These are phyloP conservation scores for Fraxinus pennsylvanica DNA, from an alignment of 257 asterid genomes.

Conservation along the genomic window DNA sequence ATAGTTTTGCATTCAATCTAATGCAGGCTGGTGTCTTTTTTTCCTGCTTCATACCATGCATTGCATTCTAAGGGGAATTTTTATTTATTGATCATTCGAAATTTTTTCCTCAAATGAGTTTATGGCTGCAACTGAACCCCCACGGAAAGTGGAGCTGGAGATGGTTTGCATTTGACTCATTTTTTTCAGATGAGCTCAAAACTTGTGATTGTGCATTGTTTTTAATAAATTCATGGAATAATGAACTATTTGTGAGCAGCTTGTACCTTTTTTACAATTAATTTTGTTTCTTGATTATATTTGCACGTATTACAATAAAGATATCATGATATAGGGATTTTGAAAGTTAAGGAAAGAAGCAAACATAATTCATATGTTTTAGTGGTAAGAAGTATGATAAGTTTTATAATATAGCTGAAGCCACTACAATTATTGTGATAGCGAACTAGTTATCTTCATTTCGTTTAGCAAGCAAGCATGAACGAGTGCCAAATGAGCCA, in stretches of 20 bases:
- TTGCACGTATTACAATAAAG: neutral
- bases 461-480: neutral
- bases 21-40: neutral
- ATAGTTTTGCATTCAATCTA: neutral
- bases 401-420: neutral
- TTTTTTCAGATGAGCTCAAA: neutral
- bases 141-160: neutral
- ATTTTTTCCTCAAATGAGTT: neutral
- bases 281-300: neutral
- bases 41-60: neutral
- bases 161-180: neutral
- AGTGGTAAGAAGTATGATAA: neutral
- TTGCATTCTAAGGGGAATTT: neutral
- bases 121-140: neutral
- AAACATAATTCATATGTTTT: neutral
- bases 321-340: neutral
- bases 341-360: neutral
- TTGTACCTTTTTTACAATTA: neutral
- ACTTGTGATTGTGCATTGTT: neutral
- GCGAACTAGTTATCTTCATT: neutral
- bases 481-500: neutral
- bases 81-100: neutral
- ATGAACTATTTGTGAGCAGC: neutral
- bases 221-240: neutral
- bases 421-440: neutral